A percentile compares a stretch with the other conserved stretches of the same genome.
phyloP scores from a whole-genome alignment of 208 protist genomes.

The Wallacemonas sp. region DNA sequence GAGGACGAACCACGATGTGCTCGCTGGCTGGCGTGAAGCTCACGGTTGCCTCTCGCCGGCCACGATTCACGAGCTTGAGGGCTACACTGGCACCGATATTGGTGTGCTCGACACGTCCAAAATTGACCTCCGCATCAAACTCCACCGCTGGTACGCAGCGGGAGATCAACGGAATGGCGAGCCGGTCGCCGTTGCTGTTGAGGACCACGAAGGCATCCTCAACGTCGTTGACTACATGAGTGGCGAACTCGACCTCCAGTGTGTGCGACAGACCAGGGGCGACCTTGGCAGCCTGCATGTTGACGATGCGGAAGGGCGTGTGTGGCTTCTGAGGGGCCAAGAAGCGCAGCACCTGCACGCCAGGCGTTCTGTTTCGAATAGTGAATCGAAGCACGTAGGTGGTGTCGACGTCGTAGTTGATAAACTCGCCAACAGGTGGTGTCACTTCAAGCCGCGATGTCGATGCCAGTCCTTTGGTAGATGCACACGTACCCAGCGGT shows the following conservation, averaged over 20 bases:
- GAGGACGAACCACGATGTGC: constrained; percentile 28
- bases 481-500: too few species aligned
- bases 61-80: constrained; percentile 69
- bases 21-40: background rate
- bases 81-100: constrained; percentile 29
- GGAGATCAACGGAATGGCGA: constrained; percentile 69
- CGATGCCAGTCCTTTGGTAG: background rate
- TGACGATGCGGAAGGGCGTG: constrained; percentile 66
- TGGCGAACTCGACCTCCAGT: constrained; percentile 86
- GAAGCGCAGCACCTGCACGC: constrained; percentile 78
- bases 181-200: constrained; percentile 53
- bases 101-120: constrained; percentile 74
- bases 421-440: constrained; percentile 69
- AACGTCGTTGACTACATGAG: constrained; percentile 67
- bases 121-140: constrained; percentile 50
- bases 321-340: constrained; percentile 49
- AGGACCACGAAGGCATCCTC: constrained; percentile 74
- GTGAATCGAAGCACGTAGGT: constrained; percentile 86
- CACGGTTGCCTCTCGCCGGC: constrained; percentile 59
- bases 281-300: constrained; percentile 58
- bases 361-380: constrained; percentile 62
- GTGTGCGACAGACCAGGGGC: constrained; percentile 73
- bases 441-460: constrained; percentile 34
- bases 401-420: constrained; percentile 86
- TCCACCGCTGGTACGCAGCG: constrained; percentile 65